Conservation (phyloP, 2,329 filamentous ascomycete species). For the Alternaria alternata region DNA sequence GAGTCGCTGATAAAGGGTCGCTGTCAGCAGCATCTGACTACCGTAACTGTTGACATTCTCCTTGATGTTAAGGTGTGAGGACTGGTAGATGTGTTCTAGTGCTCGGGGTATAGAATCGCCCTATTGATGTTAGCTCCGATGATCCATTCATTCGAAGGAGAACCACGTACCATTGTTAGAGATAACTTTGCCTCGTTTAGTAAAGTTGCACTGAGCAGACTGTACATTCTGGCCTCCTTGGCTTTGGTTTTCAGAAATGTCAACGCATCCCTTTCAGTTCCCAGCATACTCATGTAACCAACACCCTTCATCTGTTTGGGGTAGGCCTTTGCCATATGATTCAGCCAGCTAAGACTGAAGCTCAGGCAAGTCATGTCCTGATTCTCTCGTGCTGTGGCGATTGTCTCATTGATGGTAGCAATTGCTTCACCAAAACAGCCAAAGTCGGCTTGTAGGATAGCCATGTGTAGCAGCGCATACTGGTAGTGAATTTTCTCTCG, state of each 20-base stretch:
- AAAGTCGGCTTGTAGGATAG: conserved; percentile 93
- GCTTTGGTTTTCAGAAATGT: conserved; percentile 86
- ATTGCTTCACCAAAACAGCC: conserved; percentile 89
- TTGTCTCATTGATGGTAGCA: conserved; percentile 93
- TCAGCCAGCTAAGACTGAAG: conserved; percentile 94
- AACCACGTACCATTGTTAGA: conserved; percentile 72
- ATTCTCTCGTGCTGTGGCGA: conserved; percentile 92
- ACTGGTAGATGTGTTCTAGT: conserved; percentile 81
- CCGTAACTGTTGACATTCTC: conserved; percentile 79
- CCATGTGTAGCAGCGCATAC: conserved; percentile 91
- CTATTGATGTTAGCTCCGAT: conserved; percentile 42
- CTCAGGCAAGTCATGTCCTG: conserved; percentile 92
- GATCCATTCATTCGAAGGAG: background rate
- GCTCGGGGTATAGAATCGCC: conserved; percentile 67
- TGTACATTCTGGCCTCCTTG: conserved; percentile 86
- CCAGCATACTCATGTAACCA: conserved; percentile 76
- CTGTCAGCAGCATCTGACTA: conserved; percentile 74
- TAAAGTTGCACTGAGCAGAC: conserved; percentile 81
- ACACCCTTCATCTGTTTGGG: conserved; percentile 75
- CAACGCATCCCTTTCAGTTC: conserved; percentile 80
- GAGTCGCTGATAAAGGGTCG: conserved; percentile 78
- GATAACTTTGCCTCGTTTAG: conserved; percentile 85
- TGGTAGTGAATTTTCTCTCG: conserved; percentile 88
- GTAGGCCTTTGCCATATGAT: conserved; percentile 89
- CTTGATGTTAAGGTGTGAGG: conserved; percentile 81